Conservation (phyloP, 2,329 filamentous ascomycete genomes). For the Phaeosphaeriaceae sp. region DNA sequence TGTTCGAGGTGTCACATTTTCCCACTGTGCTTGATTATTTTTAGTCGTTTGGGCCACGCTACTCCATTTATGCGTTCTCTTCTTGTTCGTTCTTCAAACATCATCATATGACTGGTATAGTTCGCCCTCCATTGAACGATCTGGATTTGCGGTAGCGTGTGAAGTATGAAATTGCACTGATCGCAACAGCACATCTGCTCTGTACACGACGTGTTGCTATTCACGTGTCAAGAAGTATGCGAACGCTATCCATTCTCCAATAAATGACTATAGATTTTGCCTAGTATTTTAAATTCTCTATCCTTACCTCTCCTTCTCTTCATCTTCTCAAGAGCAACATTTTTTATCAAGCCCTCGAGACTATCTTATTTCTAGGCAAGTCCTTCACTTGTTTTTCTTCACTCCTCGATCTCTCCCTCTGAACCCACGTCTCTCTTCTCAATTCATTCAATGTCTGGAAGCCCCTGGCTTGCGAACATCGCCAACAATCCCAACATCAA, state of each 20-base stretch:
- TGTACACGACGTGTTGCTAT: conserved; percentile 11
- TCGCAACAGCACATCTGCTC: conserved; percentile 4
- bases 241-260: not conserved
- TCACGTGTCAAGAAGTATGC: conserved; percentile 15
- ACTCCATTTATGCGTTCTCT: not conserved
- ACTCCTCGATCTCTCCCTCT: not conserved
- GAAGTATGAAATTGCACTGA: conserved; percentile 9
- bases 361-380: not conserved
- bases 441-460: conserved; percentile 29
- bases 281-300: not conserved
- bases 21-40: not conserved
- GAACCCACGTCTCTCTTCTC: no score
- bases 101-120: not conserved
- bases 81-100: conserved; percentile 17
- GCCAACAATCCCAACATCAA: conserved; percentile 44
- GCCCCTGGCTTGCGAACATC: conserved; percentile 39
- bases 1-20: not conserved
- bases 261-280: conserved; percentile 4
- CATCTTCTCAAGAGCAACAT: not conserved
- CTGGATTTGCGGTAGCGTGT: no score
- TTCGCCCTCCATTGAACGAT: not conserved
- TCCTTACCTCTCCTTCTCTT: not conserved
- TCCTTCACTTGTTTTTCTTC: not conserved
- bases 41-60: not conserved
- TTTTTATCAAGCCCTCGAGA: not conserved